Percentiles rank a stretch among this genome's conserved stretches.
Evolutionary conservation across 2,329 filamentous ascomycete species (phyloP).

Genomic region (Pseudogymnoascus sp.): DNA sequence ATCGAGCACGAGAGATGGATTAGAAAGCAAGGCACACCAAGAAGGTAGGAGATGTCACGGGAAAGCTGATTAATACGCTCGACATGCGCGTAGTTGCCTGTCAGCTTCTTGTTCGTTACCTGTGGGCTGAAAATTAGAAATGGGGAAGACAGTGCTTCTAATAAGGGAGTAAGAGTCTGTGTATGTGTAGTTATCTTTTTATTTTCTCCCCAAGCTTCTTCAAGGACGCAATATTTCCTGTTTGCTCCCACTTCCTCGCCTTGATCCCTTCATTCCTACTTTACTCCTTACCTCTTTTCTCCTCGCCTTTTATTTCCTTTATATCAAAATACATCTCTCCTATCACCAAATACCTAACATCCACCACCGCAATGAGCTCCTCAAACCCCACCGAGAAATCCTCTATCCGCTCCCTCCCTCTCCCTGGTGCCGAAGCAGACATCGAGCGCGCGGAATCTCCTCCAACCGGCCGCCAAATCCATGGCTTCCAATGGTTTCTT

Average conservation of each 20-base stretch:
- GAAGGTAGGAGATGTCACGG: background rate
- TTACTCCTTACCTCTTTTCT: background rate
- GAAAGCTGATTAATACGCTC: background rate
- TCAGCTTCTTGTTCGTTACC: background rate
- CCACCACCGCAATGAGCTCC: background rate
- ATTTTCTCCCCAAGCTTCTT: background rate
- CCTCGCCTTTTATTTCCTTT: background rate
- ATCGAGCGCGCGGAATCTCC: background rate
- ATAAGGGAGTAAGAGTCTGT: background rate
- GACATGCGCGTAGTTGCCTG: background rate
- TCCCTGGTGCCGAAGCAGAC: background rate
- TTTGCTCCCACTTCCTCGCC: background rate
- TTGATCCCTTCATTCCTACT: background rate
- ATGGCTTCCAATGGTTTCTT: slow-evolving; percentile 41
- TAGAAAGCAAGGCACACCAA: background rate
- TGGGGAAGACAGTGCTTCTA: background rate
- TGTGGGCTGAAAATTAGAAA: background rate
- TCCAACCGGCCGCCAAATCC: background rate
- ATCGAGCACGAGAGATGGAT: background rate
- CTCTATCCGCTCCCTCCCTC: background rate
- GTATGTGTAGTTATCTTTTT: background rate
- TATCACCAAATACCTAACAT: background rate
- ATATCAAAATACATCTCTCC: background rate
- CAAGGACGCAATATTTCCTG: background rate
- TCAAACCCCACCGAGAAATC: background rate